Conservation (phyloP, 2,329 filamentous ascomycete species). For the Sordariomycetes sp. region DNA sequence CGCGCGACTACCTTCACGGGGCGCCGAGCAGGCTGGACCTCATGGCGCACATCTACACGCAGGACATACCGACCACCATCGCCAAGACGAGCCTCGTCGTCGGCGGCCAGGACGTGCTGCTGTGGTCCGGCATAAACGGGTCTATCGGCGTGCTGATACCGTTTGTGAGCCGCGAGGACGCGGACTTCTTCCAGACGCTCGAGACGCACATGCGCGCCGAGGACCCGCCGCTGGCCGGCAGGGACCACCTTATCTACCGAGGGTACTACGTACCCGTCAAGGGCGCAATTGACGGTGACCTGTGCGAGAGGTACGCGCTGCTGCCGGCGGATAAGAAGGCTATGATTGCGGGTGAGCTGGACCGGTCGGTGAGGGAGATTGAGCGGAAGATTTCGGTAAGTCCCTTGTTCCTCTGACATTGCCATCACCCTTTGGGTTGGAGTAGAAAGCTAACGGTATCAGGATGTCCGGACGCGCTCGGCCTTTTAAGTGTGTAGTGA, state of each 20-base stretch:
- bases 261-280: constrained; percentile 95
- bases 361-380: constrained; percentile 82
- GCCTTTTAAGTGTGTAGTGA: neutral
- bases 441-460: neutral
- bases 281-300: constrained; percentile 89
- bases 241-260: constrained; percentile 91
- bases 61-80: constrained; percentile 85
- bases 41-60: constrained; percentile 78
- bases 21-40: constrained; percentile 73
- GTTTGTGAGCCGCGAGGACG: constrained; percentile 81
- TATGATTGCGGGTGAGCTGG: constrained; percentile 86
- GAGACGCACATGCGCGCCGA: constrained; percentile 80
- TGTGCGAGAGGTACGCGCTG: constrained; percentile 83
- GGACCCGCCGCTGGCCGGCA: constrained; percentile 75
- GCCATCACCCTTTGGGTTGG: too few species aligned
- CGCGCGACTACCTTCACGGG: constrained; percentile 80
- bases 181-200: constrained; percentile 93
- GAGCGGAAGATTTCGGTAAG: constrained; percentile 80
- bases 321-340: constrained; percentile 82
- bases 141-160: constrained; percentile 89
- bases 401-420: neutral
- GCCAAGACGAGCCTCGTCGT: constrained; percentile 82
- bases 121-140: constrained; percentile 92
- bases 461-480: neutral
- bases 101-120: constrained; percentile 77